phyloP scores from a whole-genome alignment of 352 stramenopile species.

The Phytophthora rubi region DNA sequence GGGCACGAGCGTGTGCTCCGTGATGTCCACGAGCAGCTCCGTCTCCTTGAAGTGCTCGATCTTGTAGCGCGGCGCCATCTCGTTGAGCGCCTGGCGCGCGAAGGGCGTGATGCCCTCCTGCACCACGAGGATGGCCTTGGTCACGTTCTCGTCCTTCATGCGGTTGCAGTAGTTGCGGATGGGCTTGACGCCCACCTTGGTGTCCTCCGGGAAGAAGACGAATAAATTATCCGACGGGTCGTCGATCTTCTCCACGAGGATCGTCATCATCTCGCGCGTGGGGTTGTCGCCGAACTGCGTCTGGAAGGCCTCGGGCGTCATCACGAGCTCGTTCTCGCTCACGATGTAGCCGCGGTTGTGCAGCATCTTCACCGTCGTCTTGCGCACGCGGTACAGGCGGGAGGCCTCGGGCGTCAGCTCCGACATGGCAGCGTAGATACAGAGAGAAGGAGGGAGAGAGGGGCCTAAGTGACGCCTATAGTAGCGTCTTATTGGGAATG shows the following conservation, averaged over 20 bases:
- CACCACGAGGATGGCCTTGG: slow-evolving; percentile 98
- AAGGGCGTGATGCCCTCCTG: slow-evolving; percentile 97
- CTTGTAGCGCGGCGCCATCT: slow-evolving; percentile 93
- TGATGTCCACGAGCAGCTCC: slow-evolving; percentile 99
- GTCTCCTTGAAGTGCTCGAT: slow-evolving; percentile 99
- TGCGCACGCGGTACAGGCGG: slow-evolving; percentile 93
- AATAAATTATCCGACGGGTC: slow-evolving; percentile 96
- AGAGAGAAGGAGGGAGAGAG: background rate
- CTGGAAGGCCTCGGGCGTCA: slow-evolving; percentile 95
- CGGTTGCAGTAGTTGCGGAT: slow-evolving; percentile 96
- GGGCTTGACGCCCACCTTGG: slow-evolving; percentile 98
- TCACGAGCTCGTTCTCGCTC: slow-evolving; percentile 95
- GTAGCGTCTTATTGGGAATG: background rate
- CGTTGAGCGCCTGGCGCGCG: slow-evolving; percentile 95
- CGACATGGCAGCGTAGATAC: slow-evolving; percentile 49
- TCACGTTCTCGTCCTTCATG: slow-evolving; percentile 98
- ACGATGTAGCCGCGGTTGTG: slow-evolving; percentile 98
- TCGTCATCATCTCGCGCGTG: slow-evolving; percentile 96
- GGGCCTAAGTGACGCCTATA: background rate
- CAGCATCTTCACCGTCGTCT: slow-evolving; percentile 96
- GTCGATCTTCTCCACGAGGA: slow-evolving; percentile 94
- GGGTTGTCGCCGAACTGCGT: slow-evolving; percentile 93
- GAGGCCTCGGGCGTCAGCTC: slow-evolving; percentile 84
- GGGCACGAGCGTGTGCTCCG: slow-evolving; percentile 98
- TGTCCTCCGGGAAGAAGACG: slow-evolving; percentile 99